Evolutionary conservation across 1,284 basidiomycete species (phyloP).

Genomic region (Ganoderma lingzhi): DNA sequence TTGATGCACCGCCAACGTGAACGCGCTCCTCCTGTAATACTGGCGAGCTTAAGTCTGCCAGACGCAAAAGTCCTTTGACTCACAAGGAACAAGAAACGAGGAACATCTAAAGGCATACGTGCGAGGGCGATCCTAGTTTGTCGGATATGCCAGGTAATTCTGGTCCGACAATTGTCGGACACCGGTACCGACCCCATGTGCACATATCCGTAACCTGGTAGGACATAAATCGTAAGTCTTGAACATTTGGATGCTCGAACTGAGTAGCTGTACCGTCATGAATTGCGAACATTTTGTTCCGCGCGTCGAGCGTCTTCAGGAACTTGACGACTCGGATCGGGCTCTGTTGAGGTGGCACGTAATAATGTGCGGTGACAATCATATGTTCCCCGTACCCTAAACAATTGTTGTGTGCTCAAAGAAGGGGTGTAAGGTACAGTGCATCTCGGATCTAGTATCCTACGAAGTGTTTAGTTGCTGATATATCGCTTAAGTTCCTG

Average conservation of each 20-base stretch:
- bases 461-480: neutral
- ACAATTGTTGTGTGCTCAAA: neutral
- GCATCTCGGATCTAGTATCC: neutral
- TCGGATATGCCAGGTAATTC: neutral
- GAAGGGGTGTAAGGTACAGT: neutral
- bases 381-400: neutral
- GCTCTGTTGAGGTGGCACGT: slow-evolving; percentile 4
- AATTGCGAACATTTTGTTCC: neutral
- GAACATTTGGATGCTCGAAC: neutral
- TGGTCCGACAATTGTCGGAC: neutral
- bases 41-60: neutral
- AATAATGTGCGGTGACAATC: neutral
- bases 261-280: neutral
- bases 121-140: neutral
- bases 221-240: neutral
- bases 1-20: neutral
- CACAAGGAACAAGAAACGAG: neutral
- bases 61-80: neutral
- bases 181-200: neutral
- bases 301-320: neutral
- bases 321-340: neutral
- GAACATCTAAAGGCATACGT: neutral
- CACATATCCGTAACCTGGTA: neutral
- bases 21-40: neutral
- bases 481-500: neutral